A percentile compares a stretch with the other conserved stretches of the same genome.
Conservation (phyloP, 768 basidiomycete species). For the Naganishia antarctica region DNA sequence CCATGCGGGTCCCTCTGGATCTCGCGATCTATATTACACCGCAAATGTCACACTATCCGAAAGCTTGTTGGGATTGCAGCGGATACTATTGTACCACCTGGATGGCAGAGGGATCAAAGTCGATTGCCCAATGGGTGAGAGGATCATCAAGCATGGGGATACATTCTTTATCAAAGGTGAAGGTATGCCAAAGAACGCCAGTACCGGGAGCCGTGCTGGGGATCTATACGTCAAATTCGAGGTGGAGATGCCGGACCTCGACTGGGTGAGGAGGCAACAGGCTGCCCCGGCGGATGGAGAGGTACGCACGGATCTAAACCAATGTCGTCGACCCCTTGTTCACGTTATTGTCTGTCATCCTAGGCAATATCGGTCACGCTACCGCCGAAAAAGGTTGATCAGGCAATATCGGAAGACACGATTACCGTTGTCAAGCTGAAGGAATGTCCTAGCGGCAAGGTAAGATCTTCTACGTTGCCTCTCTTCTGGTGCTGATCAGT, state of each 20-base stretch:
- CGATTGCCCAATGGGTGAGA: constrained; percentile 56
- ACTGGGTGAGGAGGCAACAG: constrained; percentile 56
- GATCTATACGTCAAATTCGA: constrained; percentile 76
- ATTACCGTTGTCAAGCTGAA: constrained; percentile 15
- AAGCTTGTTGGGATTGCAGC: constrained; percentile 87
- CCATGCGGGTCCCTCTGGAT: constrained; percentile 53
- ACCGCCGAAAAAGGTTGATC: constrained; percentile 10
- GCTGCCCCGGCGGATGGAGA: background rate
- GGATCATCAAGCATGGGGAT: constrained; percentile 66
- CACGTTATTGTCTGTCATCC: background rate
- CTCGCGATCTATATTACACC: constrained; percentile 71
- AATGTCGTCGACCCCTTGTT: background rate
- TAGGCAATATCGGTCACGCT: constrained; percentile 8
- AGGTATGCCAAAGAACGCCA: constrained; percentile 65
- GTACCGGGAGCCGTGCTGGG: constrained; percentile 50
- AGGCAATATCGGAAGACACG: constrained; percentile 9
- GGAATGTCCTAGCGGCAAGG: constrained; percentile 17
- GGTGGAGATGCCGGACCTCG: constrained; percentile 78
- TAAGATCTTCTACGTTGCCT: background rate
- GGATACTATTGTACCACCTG: constrained; percentile 82
- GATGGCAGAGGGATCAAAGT: constrained; percentile 88
- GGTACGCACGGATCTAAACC: background rate
- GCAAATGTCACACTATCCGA: constrained; percentile 87
- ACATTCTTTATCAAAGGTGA: constrained; percentile 73
- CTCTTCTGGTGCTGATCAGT: background rate